Base-by-base conservation (phyloP, 2,329 filamentous ascomycete species). In the Ceratocystis cacaofunesta region DNA sequence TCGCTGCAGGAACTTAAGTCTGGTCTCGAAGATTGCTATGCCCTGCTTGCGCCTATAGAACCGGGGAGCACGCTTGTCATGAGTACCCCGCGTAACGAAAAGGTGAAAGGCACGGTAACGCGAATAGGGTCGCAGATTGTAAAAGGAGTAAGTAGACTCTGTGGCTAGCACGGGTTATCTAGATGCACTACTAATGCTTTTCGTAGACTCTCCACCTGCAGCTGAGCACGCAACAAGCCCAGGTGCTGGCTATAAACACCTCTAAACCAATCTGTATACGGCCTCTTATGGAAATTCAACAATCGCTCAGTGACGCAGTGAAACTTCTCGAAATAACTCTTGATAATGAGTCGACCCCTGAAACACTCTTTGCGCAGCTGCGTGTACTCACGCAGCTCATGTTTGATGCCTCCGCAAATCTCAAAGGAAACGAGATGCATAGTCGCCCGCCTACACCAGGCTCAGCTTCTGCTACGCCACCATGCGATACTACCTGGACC, bases 71-170 rank as follows among this genome's bases (percentile, higher is more conserved):
- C 92, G 0, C 83, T 99, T 32, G 92, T 94, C 36, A 82, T 99
- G 69, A 94, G 89, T 68, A 95, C 92, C 15, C 82, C 88, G 65
- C 84, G 92, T 65, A 92, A 90, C 65, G 94, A 99, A 77, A 85
- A 83, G 70, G 85, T 97, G 68, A 99, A 99, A 75, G 94, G 94
- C 19, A 89, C 90, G 71, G 84, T 97, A 68, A 97, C 92, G 0
- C 85, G 94, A 64, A 85, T 95, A 44, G 94, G 94, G 48, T 90
- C 90, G n/a, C 85, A 88, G 63, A 87, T 99, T 69, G 87, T 95
- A 69, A 96, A 95, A 74, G 92, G 91, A 69, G 89, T 92, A 79
- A 70, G 86, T 80, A 5, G 3, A 36, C 46, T 58, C 3, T 25
- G 36, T 41, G 36, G 3, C n/a, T 19, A 12, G 7, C n/a, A 10